Conservation (phyloP, 2,329 filamentous ascomycete genomes). For the Alternaria infectoria region DNA sequence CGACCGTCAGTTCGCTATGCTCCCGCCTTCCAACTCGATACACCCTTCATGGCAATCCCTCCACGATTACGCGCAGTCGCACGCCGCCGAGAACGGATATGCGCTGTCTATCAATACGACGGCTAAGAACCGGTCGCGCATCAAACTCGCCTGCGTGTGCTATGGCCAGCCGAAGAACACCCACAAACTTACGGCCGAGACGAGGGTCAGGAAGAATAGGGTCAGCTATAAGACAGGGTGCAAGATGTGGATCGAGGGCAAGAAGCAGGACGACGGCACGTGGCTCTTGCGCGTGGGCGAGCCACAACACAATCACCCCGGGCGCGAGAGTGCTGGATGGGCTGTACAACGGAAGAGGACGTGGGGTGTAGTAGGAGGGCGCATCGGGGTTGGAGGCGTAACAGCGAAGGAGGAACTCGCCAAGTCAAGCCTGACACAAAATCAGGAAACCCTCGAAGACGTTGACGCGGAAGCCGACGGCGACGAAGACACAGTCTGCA, state of each 20-base stretch:
- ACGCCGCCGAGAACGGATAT: slow-evolving; percentile 44
- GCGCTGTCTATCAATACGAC: slow-evolving; percentile 46
- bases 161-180: slow-evolving; percentile 46
- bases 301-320: slow-evolving; percentile 39
- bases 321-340: slow-evolving; percentile 37
- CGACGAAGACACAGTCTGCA: not conserved
- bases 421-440: slow-evolving; percentile 2
- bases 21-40: slow-evolving; percentile 32
- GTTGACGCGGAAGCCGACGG: slow-evolving; percentile 7
- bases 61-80: slow-evolving; percentile 40
- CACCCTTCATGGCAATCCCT: slow-evolving; percentile 40
- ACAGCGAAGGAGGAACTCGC: slow-evolving; percentile 40
- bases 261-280: slow-evolving; percentile 36
- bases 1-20: slow-evolving; percentile 36
- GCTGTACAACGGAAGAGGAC: slow-evolving; percentile 43
- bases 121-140: slow-evolving; percentile 44
- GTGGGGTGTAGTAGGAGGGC: slow-evolving; percentile 40
- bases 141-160: slow-evolving; percentile 47
- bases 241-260: slow-evolving; percentile 46
- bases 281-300: slow-evolving; percentile 43
- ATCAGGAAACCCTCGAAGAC: slow-evolving; percentile 1
- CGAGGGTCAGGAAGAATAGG: slow-evolving; percentile 41
- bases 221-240: slow-evolving; percentile 45
- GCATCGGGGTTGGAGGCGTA: slow-evolving; percentile 40
- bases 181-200: slow-evolving; percentile 45